phyloP scores from a whole-genome alignment of 331 rosid species.

The Arachis monticola region DNA sequence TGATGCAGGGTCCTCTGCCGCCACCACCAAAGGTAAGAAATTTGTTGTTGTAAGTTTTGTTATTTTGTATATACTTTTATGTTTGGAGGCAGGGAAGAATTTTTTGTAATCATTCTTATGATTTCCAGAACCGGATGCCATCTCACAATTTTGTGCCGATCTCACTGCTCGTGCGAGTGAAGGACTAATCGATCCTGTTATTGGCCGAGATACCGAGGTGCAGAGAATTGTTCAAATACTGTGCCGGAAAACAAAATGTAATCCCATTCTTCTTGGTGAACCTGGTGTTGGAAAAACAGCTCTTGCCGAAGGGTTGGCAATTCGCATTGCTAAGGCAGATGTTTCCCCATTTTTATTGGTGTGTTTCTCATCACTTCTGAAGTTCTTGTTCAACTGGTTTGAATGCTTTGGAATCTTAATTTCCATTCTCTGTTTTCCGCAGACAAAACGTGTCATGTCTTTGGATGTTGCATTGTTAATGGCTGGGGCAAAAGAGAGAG shows the following conservation, averaged over 20 bases:
- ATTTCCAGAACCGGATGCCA: constrained; percentile 65
- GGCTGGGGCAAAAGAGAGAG: constrained; percentile 97
- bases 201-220: constrained; percentile 85
- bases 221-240: constrained; percentile 79
- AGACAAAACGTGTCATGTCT: constrained; percentile 85
- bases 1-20: constrained; percentile 41
- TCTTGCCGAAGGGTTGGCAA: constrained; percentile 89
- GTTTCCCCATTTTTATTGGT: constrained; percentile 75
- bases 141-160: constrained; percentile 86
- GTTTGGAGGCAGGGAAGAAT: constrained; percentile 35
- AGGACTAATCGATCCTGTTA: constrained; percentile 84
- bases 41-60: neutral
- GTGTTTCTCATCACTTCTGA: constrained; percentile 40
- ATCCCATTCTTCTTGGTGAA: constrained; percentile 94
- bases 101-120: constrained; percentile 32
- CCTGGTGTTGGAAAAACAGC: constrained; percentile 97
- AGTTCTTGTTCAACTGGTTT: constrained; percentile 19
- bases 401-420: constrained; percentile 17
- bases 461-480: constrained; percentile 83
- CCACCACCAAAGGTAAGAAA: constrained; percentile 58
- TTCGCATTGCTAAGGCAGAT: constrained; percentile 65
- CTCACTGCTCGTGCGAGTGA: constrained; percentile 84
- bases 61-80: constrained; percentile 17
- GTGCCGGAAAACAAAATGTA: constrained; percentile 83
- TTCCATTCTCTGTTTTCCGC: constrained; percentile 40